Conservation (phyloP, 129 eudicot genomes). For the Pseudognaphalium luteoalbum region DNA sequence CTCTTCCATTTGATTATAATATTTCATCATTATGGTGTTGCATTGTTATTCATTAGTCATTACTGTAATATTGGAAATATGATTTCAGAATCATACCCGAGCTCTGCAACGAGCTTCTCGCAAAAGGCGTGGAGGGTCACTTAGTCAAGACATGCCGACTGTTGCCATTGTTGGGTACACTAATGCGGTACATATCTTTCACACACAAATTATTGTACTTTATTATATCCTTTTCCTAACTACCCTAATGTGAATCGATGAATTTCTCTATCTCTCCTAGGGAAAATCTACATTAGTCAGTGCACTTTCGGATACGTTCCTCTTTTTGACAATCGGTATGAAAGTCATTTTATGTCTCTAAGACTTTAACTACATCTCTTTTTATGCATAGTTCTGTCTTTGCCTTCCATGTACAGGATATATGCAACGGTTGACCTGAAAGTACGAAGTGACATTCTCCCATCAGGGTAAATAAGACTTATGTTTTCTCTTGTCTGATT, state of each 20-base stretch:
- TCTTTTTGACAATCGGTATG: slow-evolving; percentile 91
- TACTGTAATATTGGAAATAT: neutral
- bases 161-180: slow-evolving; percentile 98
- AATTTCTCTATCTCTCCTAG: slow-evolving; percentile 39
- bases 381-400: neutral
- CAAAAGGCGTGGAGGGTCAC: slow-evolving; percentile 59
- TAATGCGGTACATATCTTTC: slow-evolving; percentile 71
- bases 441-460: slow-evolving; percentile 80
- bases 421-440: slow-evolving; percentile 97
- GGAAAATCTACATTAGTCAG: slow-evolving; percentile 95
- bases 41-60: neutral
- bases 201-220: neutral
- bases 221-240: neutral
- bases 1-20: neutral
- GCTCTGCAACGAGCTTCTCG: slow-evolving; percentile 96
- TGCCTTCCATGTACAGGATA: slow-evolving; percentile 54
- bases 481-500: neutral
- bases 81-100: slow-evolving; percentile 78
- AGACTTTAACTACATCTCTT: neutral
- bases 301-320: slow-evolving; percentile 67
- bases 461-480: slow-evolving; percentile 69
- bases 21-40: neutral
- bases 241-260: slow-evolving; percentile 1
- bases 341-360: neutral
- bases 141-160: slow-evolving; percentile 73